Evolutionary conservation across 2,329 filamentous ascomycete genomes (phyloP), one percentile per base, ranked within the genome.

Genomic region (Colletotrichum sp.): DNA sequence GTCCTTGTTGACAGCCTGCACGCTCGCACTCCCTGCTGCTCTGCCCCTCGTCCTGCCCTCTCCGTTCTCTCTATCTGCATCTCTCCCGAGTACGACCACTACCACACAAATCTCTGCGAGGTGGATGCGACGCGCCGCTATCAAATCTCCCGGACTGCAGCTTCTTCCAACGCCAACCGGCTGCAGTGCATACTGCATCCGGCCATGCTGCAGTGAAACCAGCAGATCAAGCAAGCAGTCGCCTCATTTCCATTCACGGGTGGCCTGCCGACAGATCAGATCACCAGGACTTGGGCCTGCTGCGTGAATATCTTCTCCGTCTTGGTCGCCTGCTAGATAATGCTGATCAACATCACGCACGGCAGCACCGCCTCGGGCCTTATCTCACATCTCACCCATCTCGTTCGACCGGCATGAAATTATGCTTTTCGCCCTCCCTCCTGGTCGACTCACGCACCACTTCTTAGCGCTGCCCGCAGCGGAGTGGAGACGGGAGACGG

Each of bases 361-460:
- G 15, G 44, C 57, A 28, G 55, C 68, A 63, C 39, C 25, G 52
- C 72, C 68, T 44, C 36, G 30, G 60, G 61, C 22, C 69, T 68
- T 68, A 72, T 72, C 73, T 75, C 68, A 63, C 69, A 68, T 61
- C 22, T 72, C 55, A 64, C 32, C 55, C 32, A 44, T 75, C 30
- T 63, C 22, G n/a, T 36, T 59, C 34, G 63, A 55, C 70, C 63
- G 25, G 69, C 73, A 75, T 57, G 57, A 64, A 73, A 68, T 27
- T 57, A 75, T 75, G 69, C 55, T 72, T 72, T 68, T 55, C 32
- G 63, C 73, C 64, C 32, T 52, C 30, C 34, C 66, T 48, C 59
- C 60, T 60, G 55, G 36, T 76, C 64, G 34, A 69, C 48, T 68
- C 74, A 75, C 65, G 57, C 70, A 74, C 74, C 74, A 69, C 44